phyloP scores from a whole-genome alignment of 169 alveolate species.

The Cystoisospora suis region DNA sequence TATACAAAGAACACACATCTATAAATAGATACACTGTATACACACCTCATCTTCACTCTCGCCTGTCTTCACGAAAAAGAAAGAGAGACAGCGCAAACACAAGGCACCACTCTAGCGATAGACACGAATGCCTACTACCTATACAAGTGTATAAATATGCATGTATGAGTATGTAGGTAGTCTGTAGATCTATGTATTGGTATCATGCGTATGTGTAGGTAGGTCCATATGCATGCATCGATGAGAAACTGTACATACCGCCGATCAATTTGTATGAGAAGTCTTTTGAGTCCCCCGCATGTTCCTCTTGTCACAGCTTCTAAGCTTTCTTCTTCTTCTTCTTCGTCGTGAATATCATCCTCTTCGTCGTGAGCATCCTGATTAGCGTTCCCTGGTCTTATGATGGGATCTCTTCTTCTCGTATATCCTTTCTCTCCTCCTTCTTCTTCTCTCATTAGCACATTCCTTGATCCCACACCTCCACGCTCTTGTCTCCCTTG shows the following conservation, averaged over 20 bases:
- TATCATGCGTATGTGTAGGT: background rate
- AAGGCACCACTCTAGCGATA: background rate
- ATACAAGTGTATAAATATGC: too few species aligned
- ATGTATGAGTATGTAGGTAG: background rate
- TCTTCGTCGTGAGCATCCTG: too few species aligned
- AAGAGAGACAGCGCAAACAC: background rate
- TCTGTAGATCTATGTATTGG: background rate
- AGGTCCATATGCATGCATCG: background rate
- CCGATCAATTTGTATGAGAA: background rate
- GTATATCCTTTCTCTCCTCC: too few species aligned
- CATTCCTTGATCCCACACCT: too few species aligned
- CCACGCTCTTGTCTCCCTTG: too few species aligned
- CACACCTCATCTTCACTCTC: background rate
- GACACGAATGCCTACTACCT: background rate
- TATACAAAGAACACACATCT: background rate
- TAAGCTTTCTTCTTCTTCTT: background rate
- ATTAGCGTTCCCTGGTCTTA: too few species aligned
- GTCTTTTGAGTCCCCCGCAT: conserved; percentile 18
- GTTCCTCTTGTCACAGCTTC: conserved; percentile 26
- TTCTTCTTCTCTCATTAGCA: too few species aligned
- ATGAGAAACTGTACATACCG: background rate
- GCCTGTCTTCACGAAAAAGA: background rate
- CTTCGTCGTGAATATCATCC: too few species aligned
- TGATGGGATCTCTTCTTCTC: too few species aligned
- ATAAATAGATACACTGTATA: background rate